Conservation (phyloP, 345 rosid genomes). For the Eucalyptus caleyi region DNA sequence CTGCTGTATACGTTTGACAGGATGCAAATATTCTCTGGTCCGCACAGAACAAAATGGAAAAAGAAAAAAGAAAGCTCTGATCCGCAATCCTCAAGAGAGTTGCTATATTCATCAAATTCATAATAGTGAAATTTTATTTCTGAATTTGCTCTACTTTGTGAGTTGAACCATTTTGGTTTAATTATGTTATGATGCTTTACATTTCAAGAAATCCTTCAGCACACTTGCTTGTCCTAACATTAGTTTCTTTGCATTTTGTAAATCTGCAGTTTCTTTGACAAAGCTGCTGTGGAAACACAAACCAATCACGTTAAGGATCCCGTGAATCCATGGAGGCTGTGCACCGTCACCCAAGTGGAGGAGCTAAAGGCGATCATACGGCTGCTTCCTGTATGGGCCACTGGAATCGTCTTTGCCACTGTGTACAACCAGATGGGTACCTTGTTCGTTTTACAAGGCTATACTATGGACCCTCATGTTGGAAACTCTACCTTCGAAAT, state of each 20-base stretch:
- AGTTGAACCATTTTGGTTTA: not conserved
- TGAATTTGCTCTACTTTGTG: not conserved
- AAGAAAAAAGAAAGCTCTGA: not conserved
- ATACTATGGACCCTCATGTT: constrained; percentile 7
- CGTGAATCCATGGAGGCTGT: constrained; percentile 16
- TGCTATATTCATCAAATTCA: not conserved
- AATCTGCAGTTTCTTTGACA: constrained; percentile 25
- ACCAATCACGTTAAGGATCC: not conserved
- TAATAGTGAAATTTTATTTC: not conserved
- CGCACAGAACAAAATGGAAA: not conserved
- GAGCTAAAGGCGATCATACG: constrained; percentile 26
- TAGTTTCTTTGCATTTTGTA: not conserved
- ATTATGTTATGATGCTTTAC: not conserved
- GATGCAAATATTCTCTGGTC: not conserved
- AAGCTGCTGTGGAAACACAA: constrained; percentile 19
- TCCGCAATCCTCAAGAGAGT: not conserved
- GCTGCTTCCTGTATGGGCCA: constrained; percentile 25
- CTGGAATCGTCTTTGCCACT: constrained; percentile 19
- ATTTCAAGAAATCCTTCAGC: not conserved
- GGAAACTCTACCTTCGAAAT: constrained; percentile 9
- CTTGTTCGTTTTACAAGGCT: constrained; percentile 23
- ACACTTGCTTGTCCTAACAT: not conserved
- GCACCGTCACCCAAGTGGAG: constrained; percentile 37
- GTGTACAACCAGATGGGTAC: constrained; percentile 18
- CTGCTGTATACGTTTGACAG: not conserved